These are phyloP conservation scores for Annona squamosa DNA, from an alignment of 164 flowering plant genomes.

Conservation along the genomic window DNA sequence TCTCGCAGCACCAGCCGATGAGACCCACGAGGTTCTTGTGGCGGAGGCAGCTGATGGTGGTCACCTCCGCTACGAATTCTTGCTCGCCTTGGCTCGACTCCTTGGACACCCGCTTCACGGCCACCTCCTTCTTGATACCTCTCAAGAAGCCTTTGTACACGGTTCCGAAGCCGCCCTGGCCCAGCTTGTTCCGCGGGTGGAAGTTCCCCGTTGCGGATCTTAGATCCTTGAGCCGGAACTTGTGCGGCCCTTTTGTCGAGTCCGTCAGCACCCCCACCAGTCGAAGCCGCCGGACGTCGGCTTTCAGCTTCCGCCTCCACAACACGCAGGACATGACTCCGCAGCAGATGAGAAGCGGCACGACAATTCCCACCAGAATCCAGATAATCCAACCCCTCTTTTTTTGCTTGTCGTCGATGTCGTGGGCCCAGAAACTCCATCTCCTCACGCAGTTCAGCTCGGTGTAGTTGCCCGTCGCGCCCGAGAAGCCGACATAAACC, in stretches of 20 bases:
- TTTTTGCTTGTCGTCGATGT: constrained; percentile 5
- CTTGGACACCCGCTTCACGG: constrained; percentile 40
- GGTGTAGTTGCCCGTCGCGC: constrained; percentile 15
- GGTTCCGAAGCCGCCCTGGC: constrained; percentile 57
- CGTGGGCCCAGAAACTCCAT: constrained; percentile 31
- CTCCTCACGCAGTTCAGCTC: constrained; percentile 30
- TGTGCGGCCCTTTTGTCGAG: constrained; percentile 26
- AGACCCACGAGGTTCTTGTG: constrained; percentile 55
- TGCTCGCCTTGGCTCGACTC: constrained; percentile 34
- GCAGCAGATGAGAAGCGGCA: constrained; percentile 5
- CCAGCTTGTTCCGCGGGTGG: constrained; percentile 36
- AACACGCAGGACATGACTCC: background rate
- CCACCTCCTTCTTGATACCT: constrained; percentile 29
- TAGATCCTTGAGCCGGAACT: constrained; percentile 38
- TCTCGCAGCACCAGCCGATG: constrained; percentile 58
- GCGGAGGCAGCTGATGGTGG: constrained; percentile 46
- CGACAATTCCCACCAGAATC: constrained; percentile 21
- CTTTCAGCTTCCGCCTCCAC: background rate
- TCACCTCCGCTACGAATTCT: constrained; percentile 53
- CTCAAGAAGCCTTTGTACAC: constrained; percentile 47
- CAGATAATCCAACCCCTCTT: background rate
- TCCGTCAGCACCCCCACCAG: background rate
- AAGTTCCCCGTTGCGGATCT: constrained; percentile 40
- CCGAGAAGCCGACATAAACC: constrained; percentile 18
- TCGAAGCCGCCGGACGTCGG: background rate